Percentiles rank a stretch among this genome's conserved stretches.
Evolutionary conservation across 2,329 filamentous ascomycete genomes (phyloP).

Genomic region (Cladosporium sphaerospermum): DNA sequence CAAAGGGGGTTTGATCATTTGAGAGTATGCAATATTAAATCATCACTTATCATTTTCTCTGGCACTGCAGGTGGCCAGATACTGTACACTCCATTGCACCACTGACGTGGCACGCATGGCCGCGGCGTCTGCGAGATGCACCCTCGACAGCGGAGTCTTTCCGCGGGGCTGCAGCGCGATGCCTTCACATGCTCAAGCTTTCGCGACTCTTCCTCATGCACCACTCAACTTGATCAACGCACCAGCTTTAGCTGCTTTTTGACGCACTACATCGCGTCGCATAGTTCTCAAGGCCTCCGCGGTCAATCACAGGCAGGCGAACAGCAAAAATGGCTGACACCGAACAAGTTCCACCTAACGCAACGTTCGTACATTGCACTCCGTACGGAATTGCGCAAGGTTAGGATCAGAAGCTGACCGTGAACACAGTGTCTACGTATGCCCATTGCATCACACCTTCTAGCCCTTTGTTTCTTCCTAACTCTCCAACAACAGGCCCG

Average conservation of each 20-base stretch:
- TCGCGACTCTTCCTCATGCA: too few relatives aligned
- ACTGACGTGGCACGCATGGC: too few relatives aligned
- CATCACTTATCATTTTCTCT: too few relatives aligned
- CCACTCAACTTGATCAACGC: neutral
- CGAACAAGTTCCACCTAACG: conserved; percentile 25
- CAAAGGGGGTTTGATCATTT: too few relatives aligned
- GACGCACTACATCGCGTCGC: neutral
- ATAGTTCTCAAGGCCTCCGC: neutral
- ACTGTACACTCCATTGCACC: too few relatives aligned
- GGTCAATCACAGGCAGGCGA: neutral
- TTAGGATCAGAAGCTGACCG: conserved; percentile 12
- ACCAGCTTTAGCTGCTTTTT: neutral
- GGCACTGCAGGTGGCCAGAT: too few relatives aligned
- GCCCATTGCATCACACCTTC: neutral
- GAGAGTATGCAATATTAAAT: too few relatives aligned
- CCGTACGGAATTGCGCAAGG: conserved; percentile 32
- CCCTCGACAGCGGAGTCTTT: too few relatives aligned
- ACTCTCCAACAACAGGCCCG: conserved; percentile 45
- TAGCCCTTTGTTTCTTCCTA: neutral
- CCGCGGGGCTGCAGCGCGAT: too few relatives aligned
- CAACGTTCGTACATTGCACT: conserved; percentile 39
- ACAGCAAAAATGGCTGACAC: conserved; percentile 3
- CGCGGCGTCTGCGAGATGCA: too few relatives aligned
- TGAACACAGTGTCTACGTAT: conserved; percentile 29
- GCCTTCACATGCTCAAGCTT: neutral